Base-by-base conservation (phyloP, 495 filamentous ascomycete genomes). In the Penicillium ochrochloron region DNA sequence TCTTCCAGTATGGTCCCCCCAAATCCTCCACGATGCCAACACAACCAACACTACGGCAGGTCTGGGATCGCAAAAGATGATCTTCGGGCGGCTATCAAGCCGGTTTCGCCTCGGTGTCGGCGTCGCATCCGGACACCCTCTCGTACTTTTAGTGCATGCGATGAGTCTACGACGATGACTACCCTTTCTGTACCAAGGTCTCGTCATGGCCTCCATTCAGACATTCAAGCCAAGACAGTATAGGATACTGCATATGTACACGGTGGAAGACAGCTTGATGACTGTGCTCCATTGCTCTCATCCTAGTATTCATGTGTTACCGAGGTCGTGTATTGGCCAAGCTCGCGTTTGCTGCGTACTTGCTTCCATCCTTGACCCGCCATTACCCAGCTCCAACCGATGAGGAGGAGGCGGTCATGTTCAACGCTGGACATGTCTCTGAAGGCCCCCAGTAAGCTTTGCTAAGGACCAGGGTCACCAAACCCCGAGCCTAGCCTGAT, bases 271-370 rank as follows among this genome's bases (percentile, higher is more conserved):
- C 17, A 31, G 3, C 33, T 19, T n/a, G 33, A 23, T 14, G 31
- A 34, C 53, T 56, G 53, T 37, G 29, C 19, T 56, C 48, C n/a
- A 12, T 56, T 27, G 15, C 17, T 37, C 21, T 23, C 15, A 11
- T 25, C 21, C 57, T 34, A 34, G 29, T 46, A 58, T 63, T 62
- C 70, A 66, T 70, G 66, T 67, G 65, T 41, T 46, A 66, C 64
- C 65, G 60, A 64, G 62, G 60, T 50, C 44, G 50, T 56, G 37
- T n/a, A 19, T 17, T 60, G 55, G 52, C 57, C 17, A 62, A 64
- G 25, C 25, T 23, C 27, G 25, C 25, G 21, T 48, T 48, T 9
- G 10, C 9, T 52, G 14, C 48, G 23, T 35, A 21, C 37, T n/a
- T 15, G 9, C 39, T 37, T 17, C 41, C 5, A 42, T 52, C 21